Evolutionary conservation across 2,329 filamentous ascomycete species (phyloP).

Genomic region (Calonectria pseudoturangicola): DNA sequence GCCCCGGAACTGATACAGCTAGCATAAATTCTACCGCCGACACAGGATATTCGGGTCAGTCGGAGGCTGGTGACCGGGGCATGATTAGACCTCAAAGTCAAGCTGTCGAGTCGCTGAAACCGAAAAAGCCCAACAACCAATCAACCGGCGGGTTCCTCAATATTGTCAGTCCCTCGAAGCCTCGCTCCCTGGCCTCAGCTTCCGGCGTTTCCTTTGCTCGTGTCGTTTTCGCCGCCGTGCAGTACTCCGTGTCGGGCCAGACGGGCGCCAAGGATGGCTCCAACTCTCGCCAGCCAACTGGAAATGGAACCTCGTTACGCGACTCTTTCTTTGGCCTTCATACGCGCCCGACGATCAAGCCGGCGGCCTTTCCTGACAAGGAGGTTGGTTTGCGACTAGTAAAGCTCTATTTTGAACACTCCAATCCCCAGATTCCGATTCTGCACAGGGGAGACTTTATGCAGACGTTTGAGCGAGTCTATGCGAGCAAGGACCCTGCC

Average conservation of each 20-base stretch:
- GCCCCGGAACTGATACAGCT: conserved; percentile 63
- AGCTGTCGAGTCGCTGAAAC: conserved; percentile 58
- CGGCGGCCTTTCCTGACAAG: conserved; percentile 87
- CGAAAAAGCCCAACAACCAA: conserved; percentile 59
- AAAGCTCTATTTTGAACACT: conserved; percentile 94
- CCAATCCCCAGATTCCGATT: conserved; percentile 96
- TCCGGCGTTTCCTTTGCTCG: conserved; percentile 95
- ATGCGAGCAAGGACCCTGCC: conserved; percentile 79
- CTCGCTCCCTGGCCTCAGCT: conserved; percentile 87
- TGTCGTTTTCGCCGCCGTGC: conserved; percentile 95
- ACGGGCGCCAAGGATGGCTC: conserved; percentile 66
- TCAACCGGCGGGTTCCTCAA: conserved; percentile 76
- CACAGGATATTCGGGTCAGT: conserved; percentile 58
- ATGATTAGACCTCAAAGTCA: conserved; percentile 55
- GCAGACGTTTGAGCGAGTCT: conserved; percentile 89
- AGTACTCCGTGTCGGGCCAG: conserved; percentile 78
- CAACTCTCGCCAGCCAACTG: conserved; percentile 49
- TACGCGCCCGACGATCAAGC: conserved; percentile 89
- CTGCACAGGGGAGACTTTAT: conserved; percentile 93
- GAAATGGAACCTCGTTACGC: conserved; percentile 85
- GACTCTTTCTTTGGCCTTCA: conserved; percentile 99
- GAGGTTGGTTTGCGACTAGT: conserved; percentile 84
- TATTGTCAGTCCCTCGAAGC: conserved; percentile 85
- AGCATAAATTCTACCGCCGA: conserved; percentile 59
- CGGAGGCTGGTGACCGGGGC: conserved; percentile 56